Conservation (phyloP, 257 asterid genomes). For the Henckelia pumila region DNA sequence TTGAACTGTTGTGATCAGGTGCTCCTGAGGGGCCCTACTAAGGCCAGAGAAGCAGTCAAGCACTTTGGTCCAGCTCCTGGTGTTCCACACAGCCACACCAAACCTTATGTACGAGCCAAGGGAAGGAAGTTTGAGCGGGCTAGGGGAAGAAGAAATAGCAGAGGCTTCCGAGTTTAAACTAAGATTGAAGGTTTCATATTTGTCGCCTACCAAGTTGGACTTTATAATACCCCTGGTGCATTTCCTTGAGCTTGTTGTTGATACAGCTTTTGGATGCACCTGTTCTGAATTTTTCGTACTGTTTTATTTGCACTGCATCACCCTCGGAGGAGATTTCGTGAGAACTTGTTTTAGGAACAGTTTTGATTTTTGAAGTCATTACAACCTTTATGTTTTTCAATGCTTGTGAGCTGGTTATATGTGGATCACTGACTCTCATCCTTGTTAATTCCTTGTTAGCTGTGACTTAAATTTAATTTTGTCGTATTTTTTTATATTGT, state of each 20-base stretch:
- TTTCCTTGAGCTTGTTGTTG: slow-evolving; percentile 21
- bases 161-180: slow-evolving; percentile 69
- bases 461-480: background rate
- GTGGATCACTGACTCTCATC: background rate
- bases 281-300: slow-evolving; percentile 19
- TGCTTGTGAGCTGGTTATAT: background rate
- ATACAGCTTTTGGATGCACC: background rate
- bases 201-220: slow-evolving; percentile 18
- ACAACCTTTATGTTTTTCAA: background rate
- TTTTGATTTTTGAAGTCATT: too few relatives aligned
- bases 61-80: slow-evolving; percentile 99
- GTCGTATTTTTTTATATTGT: background rate
- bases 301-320: background rate
- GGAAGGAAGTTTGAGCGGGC: slow-evolving; percentile 94
- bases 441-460: background rate
- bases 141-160: slow-evolving; percentile 81
- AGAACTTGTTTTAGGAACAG: background rate
- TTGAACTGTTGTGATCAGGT: slow-evolving; percentile 40
- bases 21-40: slow-evolving; percentile 78
- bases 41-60: slow-evolving; percentile 91
- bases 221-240: background rate
- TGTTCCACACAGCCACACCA: slow-evolving; percentile 96
- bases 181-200: slow-evolving; percentile 20
- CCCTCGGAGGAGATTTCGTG: background rate
- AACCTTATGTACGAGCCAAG: slow-evolving; percentile 87